phyloP scores from a whole-genome alignment of 2,329 filamentous ascomycete species.

The Teratosphaeria destructans region DNA sequence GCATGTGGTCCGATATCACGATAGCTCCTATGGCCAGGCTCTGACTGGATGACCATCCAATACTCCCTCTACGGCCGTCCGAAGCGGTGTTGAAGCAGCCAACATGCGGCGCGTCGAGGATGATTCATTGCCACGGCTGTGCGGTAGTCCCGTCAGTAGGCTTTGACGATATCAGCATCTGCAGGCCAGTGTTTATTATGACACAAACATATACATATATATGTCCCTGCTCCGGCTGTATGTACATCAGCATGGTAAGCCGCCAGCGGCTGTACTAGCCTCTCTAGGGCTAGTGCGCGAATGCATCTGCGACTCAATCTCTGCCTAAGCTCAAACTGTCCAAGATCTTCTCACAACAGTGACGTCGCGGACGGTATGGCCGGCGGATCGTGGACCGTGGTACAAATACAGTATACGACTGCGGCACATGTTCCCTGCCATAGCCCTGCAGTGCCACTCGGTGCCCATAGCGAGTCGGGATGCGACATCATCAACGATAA shows the following conservation, averaged over 20 bases:
- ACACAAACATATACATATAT: not conserved
- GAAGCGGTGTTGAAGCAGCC: too few relatives aligned
- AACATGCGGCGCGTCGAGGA: too few relatives aligned
- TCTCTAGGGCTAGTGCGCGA: not conserved
- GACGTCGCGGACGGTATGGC: not conserved
- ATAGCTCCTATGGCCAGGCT: too few relatives aligned
- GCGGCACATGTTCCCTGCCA: not conserved
- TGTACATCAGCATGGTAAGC: not conserved
- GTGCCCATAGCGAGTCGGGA: not conserved
- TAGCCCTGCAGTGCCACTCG: not conserved
- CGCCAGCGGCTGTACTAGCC: not conserved
- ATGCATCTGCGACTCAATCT: not conserved
- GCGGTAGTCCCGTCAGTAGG: not conserved
- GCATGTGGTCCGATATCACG: too few relatives aligned
- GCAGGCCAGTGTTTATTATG: too few relatives aligned
- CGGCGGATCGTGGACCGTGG: too few relatives aligned
- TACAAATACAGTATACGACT: not conserved
- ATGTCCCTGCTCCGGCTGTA: not conserved
- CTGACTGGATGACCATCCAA: too few relatives aligned
- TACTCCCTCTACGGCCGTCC: too few relatives aligned
- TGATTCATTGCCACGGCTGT: too few relatives aligned
- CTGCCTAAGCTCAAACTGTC: not conserved
- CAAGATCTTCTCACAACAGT: not conserved
- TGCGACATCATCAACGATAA: too few relatives aligned
- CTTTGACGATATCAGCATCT: too few relatives aligned